Base-by-base conservation (phyloP, 805 yeast species). In the Hanseniaspora guilliermondii region DNA sequence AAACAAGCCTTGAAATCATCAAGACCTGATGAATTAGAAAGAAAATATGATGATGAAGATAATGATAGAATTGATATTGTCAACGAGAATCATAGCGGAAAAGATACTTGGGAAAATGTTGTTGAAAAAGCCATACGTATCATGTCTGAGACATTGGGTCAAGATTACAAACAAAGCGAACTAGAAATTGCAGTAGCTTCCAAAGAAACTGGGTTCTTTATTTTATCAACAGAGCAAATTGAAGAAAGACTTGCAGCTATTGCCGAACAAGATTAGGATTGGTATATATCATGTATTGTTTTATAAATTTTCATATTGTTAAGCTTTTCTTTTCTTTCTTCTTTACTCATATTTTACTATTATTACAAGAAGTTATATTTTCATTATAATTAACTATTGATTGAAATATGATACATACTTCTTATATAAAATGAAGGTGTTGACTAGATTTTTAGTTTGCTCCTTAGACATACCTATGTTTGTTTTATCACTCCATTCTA, bases 161-260 rank as follows among this genome's bases (percentile, higher is more conserved):
- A 95, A 2, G 98, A 93, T 63, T 91, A 93, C 68, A 80, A 96
- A 61, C 89, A 88, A 70, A 84, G 85, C 64, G 98, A 93, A 65
- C 73, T 93, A 55, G 98, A 93, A 73, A 77, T 93, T 58, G 98
- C 97, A 53, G 85, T 89, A 47, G 96, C 95, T 27, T 74, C 85
- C 3, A 71, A 73, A 49, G 78, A 70, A 36, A 80, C 74, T 40
- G 83, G 83, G 49, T 91, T 91, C 73, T 77, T 82, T 58, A 74
- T 79, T 30, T 77, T 93, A 63, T 73, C 82, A 5, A 77, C 85
- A 9, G 96, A 88, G 38, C 94, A 93, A 70, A 89, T 93, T 60
- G 98, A 93, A 68, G 96, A 87, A 72, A 77, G 97, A 65, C 76
- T 93, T 65, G 85, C 88, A 33, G 79, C 96, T 24, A 88, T 93